phyloP scores from a whole-genome alignment of 2,329 filamentous ascomycete genomes.

The Pezicula radicicola region DNA sequence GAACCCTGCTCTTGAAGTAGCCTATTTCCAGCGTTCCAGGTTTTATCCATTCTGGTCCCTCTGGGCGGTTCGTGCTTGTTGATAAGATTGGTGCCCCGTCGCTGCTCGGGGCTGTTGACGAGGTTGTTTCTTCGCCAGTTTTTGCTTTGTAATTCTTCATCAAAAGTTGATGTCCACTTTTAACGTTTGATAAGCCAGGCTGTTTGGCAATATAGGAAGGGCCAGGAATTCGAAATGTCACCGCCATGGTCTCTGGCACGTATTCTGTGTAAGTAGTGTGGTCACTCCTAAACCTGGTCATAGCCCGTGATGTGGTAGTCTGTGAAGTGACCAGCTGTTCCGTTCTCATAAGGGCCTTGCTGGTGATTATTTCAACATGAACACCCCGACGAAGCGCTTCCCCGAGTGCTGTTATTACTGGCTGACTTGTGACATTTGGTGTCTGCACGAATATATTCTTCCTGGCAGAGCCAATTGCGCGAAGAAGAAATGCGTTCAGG shows the following conservation, averaged over 20 bases:
- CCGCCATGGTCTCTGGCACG: too few relatives aligned
- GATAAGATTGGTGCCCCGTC: conserved; percentile 42
- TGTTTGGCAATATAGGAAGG: too few relatives aligned
- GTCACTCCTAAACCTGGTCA: conserved; percentile 46
- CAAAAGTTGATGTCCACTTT: too few relatives aligned
- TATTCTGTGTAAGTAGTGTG: too few relatives aligned
- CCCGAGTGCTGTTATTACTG: conserved; percentile 60
- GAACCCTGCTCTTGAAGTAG: conserved; percentile 26
- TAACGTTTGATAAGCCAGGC: too few relatives aligned
- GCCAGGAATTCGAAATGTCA: too few relatives aligned
- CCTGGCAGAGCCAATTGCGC: conserved; percentile 54
- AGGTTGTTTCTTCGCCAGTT: too few relatives aligned
- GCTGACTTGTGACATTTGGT: conserved; percentile 70
- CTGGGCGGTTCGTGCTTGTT: conserved; percentile 13
- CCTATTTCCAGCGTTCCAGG: conserved; percentile 7
- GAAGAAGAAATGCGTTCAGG: conserved; percentile 63
- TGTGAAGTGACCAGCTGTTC: conserved; percentile 81
- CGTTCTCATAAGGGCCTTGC: conserved; percentile 67
- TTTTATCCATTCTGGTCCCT: conserved; percentile 1
- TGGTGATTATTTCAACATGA: conserved; percentile 65
- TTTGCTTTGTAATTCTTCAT: too few relatives aligned
- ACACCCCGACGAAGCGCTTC: conserved; percentile 63
- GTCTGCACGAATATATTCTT: conserved; percentile 67
- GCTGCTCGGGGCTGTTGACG: conserved; percentile 29
- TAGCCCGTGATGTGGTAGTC: conserved; percentile 65